A percentile compares a stretch with the other conserved stretches of the same genome.
Evolutionary conservation across 371 early-diverging fungal species (phyloP).

Genomic region (Mycotypha africana): DNA sequence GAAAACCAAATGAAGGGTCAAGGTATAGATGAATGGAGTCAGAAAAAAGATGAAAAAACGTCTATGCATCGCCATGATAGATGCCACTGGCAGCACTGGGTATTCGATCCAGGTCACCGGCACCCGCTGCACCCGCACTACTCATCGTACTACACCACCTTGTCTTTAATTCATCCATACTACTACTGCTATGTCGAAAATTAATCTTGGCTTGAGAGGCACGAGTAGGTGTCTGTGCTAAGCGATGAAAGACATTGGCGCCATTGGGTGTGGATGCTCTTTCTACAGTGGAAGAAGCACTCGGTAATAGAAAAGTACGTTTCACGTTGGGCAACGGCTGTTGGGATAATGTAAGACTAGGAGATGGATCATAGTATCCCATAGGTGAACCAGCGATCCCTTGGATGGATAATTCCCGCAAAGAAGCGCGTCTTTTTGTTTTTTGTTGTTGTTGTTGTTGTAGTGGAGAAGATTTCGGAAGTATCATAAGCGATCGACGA

Average conservation of each 20-base stretch:
- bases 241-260: slow-evolving; percentile 38
- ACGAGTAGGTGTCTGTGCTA: slow-evolving; percentile 39
- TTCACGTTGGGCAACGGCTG: slow-evolving; percentile 3
- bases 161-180: slow-evolving; percentile 25
- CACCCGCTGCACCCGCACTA: no score
- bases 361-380: slow-evolving; percentile 11
- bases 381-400: slow-evolving; percentile 7
- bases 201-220: slow-evolving; percentile 41
- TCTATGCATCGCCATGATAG: slow-evolving; percentile 16
- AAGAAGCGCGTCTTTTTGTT: slow-evolving; percentile 29
- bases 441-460: slow-evolving; percentile 15
- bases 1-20: not conserved
- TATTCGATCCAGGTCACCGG: slow-evolving; percentile 11
- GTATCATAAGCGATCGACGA: slow-evolving; percentile 22
- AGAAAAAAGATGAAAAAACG: not conserved
- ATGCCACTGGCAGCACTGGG: slow-evolving; percentile 25
- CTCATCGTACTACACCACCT: no score
- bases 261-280: slow-evolving; percentile 22
- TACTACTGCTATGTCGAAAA: slow-evolving; percentile 25
- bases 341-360: slow-evolving; percentile 15
- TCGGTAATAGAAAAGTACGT: not conserved
- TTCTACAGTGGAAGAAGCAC: slow-evolving; percentile 7
- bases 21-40: not conserved
- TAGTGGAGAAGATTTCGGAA: slow-evolving; percentile 22
- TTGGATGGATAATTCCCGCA: slow-evolving; percentile 28